Base-by-base conservation (phyloP, 116 monocot species). In the Zostera marina region DNA sequence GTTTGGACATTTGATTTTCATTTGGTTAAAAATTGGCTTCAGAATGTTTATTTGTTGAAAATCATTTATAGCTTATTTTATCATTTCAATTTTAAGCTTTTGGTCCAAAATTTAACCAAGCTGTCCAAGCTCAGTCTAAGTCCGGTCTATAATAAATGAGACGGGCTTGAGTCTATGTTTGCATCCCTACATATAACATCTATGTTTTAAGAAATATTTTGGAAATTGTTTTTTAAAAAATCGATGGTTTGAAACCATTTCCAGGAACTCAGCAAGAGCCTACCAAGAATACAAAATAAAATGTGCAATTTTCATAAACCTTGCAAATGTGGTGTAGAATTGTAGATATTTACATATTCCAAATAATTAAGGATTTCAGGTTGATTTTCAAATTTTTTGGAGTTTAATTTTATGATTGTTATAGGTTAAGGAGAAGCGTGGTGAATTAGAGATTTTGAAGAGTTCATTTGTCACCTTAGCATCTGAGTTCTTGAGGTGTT, bases 361-460 rank as follows among this genome's bases (percentile, higher is more conserved):
- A 19, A 8, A 51, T 51, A 51, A 51, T 51, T 19, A 2, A 19
- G 51, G n/a, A 13, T 51, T 51, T 51, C 19, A 20, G 51, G 5
- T 51, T 0, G 8, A 20, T 51, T 16, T 51, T 51, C 21, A 9
- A 51, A 13, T 51, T 51, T 0, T 2, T 32, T 3, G 32, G n/a
- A 7, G 45, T 46, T 46, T 9, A n/a, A 46, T 51, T 51, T 51
- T 32, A 32, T 32, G 32, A 32, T 16, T n/a, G 11, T 14, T 38
- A 38, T 65, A 99, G 99, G 87, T 99, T 56, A 87, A 79, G 67
- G 91, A 99, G 65, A 90, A 81, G 61, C 87, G 79, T 65, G 75
- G 79, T 46, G 99, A 99, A 74, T 49, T 87, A 51, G 81, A 83
- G 62, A 81, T 81, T 47, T 44, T 99, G 41, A 99, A 87, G 54